Percentiles rank a stretch among this genome's conserved stretches.
Conservation (phyloP, 805 yeast species). For the Candida ovalis region DNA sequence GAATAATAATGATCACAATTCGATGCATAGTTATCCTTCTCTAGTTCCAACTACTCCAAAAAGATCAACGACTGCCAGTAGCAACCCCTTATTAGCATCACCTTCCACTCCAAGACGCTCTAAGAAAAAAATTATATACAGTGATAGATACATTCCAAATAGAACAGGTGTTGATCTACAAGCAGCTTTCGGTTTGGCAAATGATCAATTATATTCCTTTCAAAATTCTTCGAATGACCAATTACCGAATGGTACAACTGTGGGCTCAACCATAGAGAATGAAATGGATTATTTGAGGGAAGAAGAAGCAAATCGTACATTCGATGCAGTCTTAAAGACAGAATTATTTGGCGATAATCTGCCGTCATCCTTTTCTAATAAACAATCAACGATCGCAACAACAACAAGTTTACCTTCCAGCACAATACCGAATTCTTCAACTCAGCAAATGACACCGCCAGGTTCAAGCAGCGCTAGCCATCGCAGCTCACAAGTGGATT, state of each 20-base stretch:
- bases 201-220: slow-evolving; percentile 12
- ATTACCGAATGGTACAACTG: slow-evolving; percentile 8
- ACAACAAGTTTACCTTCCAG: not conserved
- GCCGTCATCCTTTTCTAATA: slow-evolving; percentile 35
- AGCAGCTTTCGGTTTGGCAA: slow-evolving; percentile 66
- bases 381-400: slow-evolving; percentile 8
- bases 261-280: slow-evolving; percentile 36
- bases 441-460: slow-evolving; percentile 26
- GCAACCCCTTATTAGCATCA: slow-evolving; percentile 27
- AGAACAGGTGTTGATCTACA: slow-evolving; percentile 83
- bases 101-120: slow-evolving; percentile 46
- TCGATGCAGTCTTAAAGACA: slow-evolving; percentile 78
- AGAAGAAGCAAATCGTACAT: slow-evolving; percentile 83
- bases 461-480: slow-evolving; percentile 19
- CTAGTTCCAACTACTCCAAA: slow-evolving; percentile 21
- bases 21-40: slow-evolving; percentile 10
- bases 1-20: not conserved
- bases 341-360: slow-evolving; percentile 89
- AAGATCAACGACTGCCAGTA: slow-evolving; percentile 8
- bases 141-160: slow-evolving; percentile 86
- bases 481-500: slow-evolving; percentile 15
- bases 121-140: slow-evolving; percentile 49
- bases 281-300: slow-evolving; percentile 68
- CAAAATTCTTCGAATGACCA: slow-evolving; percentile 3
- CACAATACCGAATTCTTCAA: slow-evolving; percentile 8